These are phyloP conservation scores for Wickerhamomyces sp. DNA, from an alignment of 1,139 yeast genomes.

Conservation along the genomic window DNA sequence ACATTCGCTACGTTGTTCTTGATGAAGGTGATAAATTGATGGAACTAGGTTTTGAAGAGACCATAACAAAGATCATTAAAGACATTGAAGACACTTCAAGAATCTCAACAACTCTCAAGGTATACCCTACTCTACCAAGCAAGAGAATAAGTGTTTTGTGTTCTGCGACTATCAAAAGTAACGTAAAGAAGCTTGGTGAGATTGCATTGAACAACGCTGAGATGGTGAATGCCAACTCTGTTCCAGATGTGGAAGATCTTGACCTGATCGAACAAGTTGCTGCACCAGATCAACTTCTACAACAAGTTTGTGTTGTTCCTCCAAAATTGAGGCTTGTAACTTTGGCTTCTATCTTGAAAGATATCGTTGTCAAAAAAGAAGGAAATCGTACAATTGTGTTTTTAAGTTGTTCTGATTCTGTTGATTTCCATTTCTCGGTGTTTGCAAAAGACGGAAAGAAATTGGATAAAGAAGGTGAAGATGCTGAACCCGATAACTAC, in stretches of 20 bases:
- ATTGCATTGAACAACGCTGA: slow-evolving; percentile 68
- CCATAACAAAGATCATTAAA: slow-evolving; percentile 69
- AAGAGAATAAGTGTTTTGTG: slow-evolving; percentile 76
- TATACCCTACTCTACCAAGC: slow-evolving; percentile 56
- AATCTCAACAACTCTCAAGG: slow-evolving; percentile 35
- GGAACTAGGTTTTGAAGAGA: slow-evolving; percentile 94
- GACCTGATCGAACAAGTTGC: slow-evolving; percentile 33
- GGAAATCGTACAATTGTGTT: slow-evolving; percentile 70
- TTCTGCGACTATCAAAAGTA: slow-evolving; percentile 88
- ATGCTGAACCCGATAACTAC: slow-evolving; percentile 23
- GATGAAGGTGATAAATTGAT: slow-evolving; percentile 96
- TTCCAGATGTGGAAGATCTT: slow-evolving; percentile 37
- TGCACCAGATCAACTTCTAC: slow-evolving; percentile 90
- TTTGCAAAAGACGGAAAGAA: slow-evolving; percentile 42
- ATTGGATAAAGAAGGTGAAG: slow-evolving; percentile 22
- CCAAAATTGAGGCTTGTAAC: slow-evolving; percentile 87
- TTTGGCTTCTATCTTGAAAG: slow-evolving; percentile 58
- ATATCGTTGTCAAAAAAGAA: slow-evolving; percentile 31
- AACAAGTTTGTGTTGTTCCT: slow-evolving; percentile 76
- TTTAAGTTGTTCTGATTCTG: slow-evolving; percentile 91
- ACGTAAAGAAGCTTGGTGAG: slow-evolving; percentile 76
- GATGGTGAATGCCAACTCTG: slow-evolving; percentile 46
- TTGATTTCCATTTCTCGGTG: slow-evolving; percentile 80
- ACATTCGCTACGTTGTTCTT: slow-evolving; percentile 75
- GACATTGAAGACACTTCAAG: slow-evolving; percentile 43